phyloP scores from a whole-genome alignment of 768 basidiomycete genomes.

The Calocera cornea region DNA sequence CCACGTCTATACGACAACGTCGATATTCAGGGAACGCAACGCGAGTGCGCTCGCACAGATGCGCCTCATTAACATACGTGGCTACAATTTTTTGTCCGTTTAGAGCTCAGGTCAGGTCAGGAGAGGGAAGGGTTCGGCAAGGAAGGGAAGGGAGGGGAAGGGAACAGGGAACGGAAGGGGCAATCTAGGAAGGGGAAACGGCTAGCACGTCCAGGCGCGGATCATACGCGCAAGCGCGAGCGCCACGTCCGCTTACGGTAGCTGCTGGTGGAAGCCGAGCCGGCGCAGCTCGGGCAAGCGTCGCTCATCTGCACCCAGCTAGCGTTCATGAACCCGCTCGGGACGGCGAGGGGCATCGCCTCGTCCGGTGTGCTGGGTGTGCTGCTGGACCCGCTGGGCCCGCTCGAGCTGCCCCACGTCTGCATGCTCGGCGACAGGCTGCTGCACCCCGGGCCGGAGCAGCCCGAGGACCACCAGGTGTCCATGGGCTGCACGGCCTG shows the following conservation, averaged over 20 bases:
- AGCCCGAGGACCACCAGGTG: constrained; percentile 1
- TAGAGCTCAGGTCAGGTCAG: background rate
- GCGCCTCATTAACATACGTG: background rate
- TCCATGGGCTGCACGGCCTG: background rate
- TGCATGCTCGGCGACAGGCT: background rate
- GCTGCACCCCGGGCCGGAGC: background rate
- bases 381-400: background rate
- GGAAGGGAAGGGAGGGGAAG: background rate
- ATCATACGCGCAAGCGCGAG: background rate
- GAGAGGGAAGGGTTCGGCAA: background rate
- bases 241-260: background rate
- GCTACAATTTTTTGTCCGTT: background rate
- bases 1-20: background rate
- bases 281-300: background rate
- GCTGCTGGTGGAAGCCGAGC: background rate
- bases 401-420: background rate
- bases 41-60: background rate
- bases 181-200: background rate
- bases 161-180: background rate
- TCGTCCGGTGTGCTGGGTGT: background rate
- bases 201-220: too few relatives aligned
- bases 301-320: background rate
- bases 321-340: background rate
- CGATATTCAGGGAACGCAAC: constrained; percentile 6
- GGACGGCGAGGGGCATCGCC: background rate